These are phyloP conservation scores for Eutrema salsugineum DNA, from an alignment of 441 rosid genomes.

Conservation along the genomic window DNA sequence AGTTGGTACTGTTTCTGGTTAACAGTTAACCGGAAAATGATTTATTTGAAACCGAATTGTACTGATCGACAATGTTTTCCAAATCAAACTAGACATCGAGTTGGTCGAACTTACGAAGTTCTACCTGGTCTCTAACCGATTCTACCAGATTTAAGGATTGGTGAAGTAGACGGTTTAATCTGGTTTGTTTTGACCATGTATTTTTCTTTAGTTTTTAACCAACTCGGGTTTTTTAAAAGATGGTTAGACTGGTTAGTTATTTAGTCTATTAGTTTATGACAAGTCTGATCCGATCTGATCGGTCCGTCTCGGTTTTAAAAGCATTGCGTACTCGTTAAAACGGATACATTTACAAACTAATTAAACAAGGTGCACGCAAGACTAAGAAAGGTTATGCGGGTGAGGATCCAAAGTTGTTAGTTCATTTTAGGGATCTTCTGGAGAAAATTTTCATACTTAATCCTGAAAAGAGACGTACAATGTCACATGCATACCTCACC, in stretches of 20 bases:
- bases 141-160: too few relatives aligned
- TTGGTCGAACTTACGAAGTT: not conserved
- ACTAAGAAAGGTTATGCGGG: constrained; percentile 41
- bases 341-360: not conserved
- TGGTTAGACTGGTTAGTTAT: too few relatives aligned
- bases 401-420: constrained; percentile 85
- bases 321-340: too few relatives aligned
- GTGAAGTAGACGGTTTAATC: too few relatives aligned
- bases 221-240: too few relatives aligned
- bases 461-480: constrained; percentile 88
- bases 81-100: not conserved
- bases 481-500: constrained; percentile 74
- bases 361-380: not conserved
- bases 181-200: too few relatives aligned
- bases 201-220: too few relatives aligned
- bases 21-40: not conserved
- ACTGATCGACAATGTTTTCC: not conserved
- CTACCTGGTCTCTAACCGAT: not conserved
- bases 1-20: not conserved
- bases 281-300: too few relatives aligned
- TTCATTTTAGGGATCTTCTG: constrained; percentile 75
- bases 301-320: too few relatives aligned
- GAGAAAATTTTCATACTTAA: constrained; percentile 80
- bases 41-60: not conserved
- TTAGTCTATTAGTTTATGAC: too few relatives aligned